Base-by-base conservation (phyloP, 768 basidiomycete genomes). In the Termitomyces titanicus region DNA sequence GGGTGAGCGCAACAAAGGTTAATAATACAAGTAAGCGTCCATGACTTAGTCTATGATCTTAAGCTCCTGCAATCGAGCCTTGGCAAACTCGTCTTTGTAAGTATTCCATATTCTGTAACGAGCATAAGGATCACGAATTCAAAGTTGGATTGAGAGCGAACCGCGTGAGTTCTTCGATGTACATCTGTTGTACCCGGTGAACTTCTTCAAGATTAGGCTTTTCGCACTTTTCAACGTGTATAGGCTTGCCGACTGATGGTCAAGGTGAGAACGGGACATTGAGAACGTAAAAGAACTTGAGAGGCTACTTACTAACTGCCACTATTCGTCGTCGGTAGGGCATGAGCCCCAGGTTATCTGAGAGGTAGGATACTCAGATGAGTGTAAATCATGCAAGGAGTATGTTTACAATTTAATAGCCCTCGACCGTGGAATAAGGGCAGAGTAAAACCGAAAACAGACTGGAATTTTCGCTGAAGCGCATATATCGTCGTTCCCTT, bases 391-490 rank as follows among this genome's bases (percentile, higher is more conserved):
- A n/a, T n/a, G 6, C 10, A 37, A 49, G 7, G 22, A 4, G 35
- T 37, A 9, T 11, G 18, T 86, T 25, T 61, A 94, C 95, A 99
- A 70, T 98, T 99, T 60, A 98, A 78, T 52, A 99, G 70, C 12
- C 96, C 96, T 56, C 97, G 78, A 2, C 97, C 97, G 67, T 97
- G 96, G 72, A 99, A 99, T n/a, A 99, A 73, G 0, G 97, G 96
- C 11, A 99, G 72, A 0, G 96, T 99, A 68, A 98, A 99, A 5
- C 96, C 96, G 63, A 99, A 98, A 40, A 91, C 71, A 47, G 78
- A 83, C 69, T 98, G 94, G 69, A 99, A 98, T 65, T 84, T 86
- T 68, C 92, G 90, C 71, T 99, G 96, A 6, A 97, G 64, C 11
- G 77, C 80, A 71, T 94, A 92, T 24, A 97, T 71, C 17, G 87